Evolutionary conservation across 192 early-diverging fungal species (phyloP).

Genomic region (Kappamyces sp.): DNA sequence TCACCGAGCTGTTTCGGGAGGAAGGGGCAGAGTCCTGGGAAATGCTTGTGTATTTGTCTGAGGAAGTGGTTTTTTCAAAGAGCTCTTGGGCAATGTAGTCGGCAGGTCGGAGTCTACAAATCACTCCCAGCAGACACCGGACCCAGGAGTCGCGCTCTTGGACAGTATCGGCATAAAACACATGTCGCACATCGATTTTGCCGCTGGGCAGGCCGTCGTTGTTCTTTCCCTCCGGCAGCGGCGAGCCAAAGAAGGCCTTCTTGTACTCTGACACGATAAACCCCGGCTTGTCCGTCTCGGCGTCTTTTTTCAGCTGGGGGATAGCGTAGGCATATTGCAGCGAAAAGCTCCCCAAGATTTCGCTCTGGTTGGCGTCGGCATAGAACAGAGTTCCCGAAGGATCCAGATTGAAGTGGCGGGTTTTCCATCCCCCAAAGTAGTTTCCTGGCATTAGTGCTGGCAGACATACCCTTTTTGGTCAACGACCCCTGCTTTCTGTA

Average conservation of each 20-base stretch:
- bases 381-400: slow-evolving; percentile 17
- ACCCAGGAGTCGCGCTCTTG: slow-evolving; percentile 91
- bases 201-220: slow-evolving; percentile 34
- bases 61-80: background rate
- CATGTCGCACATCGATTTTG: slow-evolving; percentile 62
- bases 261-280: slow-evolving; percentile 81
- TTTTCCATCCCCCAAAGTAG: slow-evolving; percentile 96
- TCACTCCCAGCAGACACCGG: slow-evolving; percentile 54
- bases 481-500: background rate
- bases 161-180: slow-evolving; percentile 85
- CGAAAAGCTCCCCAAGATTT: slow-evolving; percentile 67
- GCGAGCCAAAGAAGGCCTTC: slow-evolving; percentile 20
- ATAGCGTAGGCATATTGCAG: slow-evolving; percentile 20
- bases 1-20: background rate
- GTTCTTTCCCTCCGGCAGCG: slow-evolving; percentile 12
- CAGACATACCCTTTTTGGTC: slow-evolving; percentile 2
- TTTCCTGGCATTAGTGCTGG: slow-evolving; percentile 77
- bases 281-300: slow-evolving; percentile 59
- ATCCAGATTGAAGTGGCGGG: slow-evolving; percentile 74
- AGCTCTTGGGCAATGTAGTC: background rate
- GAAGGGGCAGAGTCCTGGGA: background rate
- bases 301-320: slow-evolving; percentile 21
- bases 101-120: slow-evolving; percentile 27
- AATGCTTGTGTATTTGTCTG: background rate
- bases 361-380: slow-evolving; percentile 51